phyloP scores from a whole-genome alignment of 371 early-diverging fungal species.

The Rhizomucor pusillus region DNA sequence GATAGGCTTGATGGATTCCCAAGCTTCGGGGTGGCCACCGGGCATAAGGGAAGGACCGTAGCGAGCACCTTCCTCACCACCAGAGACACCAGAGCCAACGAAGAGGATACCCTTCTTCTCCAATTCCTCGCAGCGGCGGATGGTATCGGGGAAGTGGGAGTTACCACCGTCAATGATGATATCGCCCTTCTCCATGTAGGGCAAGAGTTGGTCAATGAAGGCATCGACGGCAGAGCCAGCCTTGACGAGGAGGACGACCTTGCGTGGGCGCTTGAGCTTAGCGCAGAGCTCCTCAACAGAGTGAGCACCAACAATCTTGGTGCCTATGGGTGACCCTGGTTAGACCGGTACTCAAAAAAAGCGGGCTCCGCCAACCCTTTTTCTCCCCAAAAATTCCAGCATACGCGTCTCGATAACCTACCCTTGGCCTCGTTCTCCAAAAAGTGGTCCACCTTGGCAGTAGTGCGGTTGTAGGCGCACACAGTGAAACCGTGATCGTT shows the following conservation, averaged over 20 bases:
- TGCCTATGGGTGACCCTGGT: conserved; percentile 44
- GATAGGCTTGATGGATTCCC: conserved; percentile 91
- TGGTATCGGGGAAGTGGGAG: conserved; percentile 98
- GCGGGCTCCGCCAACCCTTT: background rate
- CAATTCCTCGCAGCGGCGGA: conserved; percentile 85
- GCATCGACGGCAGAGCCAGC: conserved; percentile 96
- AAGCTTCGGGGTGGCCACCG: conserved; percentile 93
- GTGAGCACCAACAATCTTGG: conserved; percentile 92
- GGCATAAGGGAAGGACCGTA: conserved; percentile 99
- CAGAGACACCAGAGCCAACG: conserved; percentile 98
- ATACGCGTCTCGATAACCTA: conserved; percentile 18
- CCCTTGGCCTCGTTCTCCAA: conserved; percentile 95
- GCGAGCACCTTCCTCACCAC: conserved; percentile 99
- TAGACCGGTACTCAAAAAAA: background rate
- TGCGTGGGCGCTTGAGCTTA: conserved; percentile 93
- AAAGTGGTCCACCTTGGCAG: conserved; percentile 92
- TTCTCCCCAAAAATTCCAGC: conserved; percentile 1
- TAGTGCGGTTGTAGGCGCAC: conserved; percentile 98
- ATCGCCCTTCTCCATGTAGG: conserved; percentile 88
- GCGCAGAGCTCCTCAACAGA: conserved; percentile 90
- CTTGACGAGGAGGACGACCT: conserved; percentile 97
- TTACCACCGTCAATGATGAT: conserved; percentile 99
- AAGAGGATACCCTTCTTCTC: conserved; percentile 89
- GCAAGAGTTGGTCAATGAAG: conserved; percentile 88
- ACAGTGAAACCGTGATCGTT: conserved; percentile 93